A percentile compares a stretch with the other conserved stretches of the same genome.
These are phyloP conservation scores for Pontederia crassipes DNA, from an alignment of 176 grass and related monocot species.

Conservation along the genomic window DNA sequence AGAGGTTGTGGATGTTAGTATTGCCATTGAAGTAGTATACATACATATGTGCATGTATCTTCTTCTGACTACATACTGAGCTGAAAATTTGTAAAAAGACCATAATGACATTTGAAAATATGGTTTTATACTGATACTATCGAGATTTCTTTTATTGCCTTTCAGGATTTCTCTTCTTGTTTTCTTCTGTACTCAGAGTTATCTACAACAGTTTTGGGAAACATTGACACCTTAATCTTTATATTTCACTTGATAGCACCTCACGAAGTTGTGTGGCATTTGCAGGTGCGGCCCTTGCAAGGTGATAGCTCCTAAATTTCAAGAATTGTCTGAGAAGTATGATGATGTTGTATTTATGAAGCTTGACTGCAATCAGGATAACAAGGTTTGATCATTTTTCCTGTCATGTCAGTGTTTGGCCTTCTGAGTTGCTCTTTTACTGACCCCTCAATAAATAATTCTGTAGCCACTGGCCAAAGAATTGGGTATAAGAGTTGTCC, in stretches of 20 bases:
- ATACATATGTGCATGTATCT: too few relatives aligned
- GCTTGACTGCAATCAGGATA: constrained; percentile 95
- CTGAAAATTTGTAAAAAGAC: too few relatives aligned
- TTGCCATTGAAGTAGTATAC: too few relatives aligned
- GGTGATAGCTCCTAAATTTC: constrained; percentile 68
- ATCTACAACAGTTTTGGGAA: too few relatives aligned
- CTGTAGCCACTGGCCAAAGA: constrained; percentile 76
- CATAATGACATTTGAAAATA: too few relatives aligned
- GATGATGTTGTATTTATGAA: constrained; percentile 82
- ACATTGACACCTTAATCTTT: too few relatives aligned
- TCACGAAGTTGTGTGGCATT: background rate
- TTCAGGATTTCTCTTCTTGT: too few relatives aligned
- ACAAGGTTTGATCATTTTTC: constrained; percentile 34
- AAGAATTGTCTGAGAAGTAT: constrained; percentile 84
- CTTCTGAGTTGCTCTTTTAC: background rate
- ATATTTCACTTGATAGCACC: background rate
- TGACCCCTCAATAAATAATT: constrained; percentile 7
- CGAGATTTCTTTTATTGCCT: too few relatives aligned
- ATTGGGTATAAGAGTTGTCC: constrained; percentile 71
- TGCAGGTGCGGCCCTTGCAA: constrained; percentile 96
- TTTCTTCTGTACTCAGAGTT: too few relatives aligned
- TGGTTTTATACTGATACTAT: too few relatives aligned
- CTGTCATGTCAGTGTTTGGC: background rate
- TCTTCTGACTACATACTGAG: too few relatives aligned
- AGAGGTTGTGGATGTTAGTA: too few relatives aligned